A percentile compares a stretch with the other conserved stretches of the same genome.
phyloP scores from a whole-genome alignment of 345 rosid species.

The Gossypium longicalyx region DNA sequence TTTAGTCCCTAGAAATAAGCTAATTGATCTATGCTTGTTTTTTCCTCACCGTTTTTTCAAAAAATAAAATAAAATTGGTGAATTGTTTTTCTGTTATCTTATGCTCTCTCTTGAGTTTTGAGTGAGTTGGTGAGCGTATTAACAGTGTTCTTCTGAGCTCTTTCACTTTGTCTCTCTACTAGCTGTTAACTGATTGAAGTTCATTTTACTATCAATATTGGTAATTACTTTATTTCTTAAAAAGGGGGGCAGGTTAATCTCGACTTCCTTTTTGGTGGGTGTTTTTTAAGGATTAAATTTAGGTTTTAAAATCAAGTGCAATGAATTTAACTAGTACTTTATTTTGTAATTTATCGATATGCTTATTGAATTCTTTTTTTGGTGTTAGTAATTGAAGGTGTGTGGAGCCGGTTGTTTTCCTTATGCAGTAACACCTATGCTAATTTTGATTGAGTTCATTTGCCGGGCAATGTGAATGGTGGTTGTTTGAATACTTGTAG shows the following conservation, averaged over 20 bases:
- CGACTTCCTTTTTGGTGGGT: no score
- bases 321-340: background rate
- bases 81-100: background rate
- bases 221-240: background rate
- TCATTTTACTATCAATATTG: background rate
- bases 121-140: conserved; percentile 11
- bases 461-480: conserved; percentile 26
- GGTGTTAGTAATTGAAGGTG: conserved; percentile 9
- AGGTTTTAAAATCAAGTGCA: conserved; percentile 1
- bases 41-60: background rate
- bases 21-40: conserved; percentile 30
- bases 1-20: conserved; percentile 29
- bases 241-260: background rate
- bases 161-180: background rate
- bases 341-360: background rate
- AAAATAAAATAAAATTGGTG: background rate
- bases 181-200: background rate
- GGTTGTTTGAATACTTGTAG: conserved; percentile 13
- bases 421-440: conserved; percentile 11
- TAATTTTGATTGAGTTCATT: conserved; percentile 1
- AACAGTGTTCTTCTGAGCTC: background rate
- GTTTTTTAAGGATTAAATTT: background rate
- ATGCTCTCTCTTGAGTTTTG: background rate
- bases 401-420: background rate
- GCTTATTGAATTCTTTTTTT: background rate